A percentile compares a stretch with the other conserved stretches of the same genome.
Conservation (phyloP, 225 moss, liverwort and hornwort genomes). For the Polytrichum commune region DNA sequence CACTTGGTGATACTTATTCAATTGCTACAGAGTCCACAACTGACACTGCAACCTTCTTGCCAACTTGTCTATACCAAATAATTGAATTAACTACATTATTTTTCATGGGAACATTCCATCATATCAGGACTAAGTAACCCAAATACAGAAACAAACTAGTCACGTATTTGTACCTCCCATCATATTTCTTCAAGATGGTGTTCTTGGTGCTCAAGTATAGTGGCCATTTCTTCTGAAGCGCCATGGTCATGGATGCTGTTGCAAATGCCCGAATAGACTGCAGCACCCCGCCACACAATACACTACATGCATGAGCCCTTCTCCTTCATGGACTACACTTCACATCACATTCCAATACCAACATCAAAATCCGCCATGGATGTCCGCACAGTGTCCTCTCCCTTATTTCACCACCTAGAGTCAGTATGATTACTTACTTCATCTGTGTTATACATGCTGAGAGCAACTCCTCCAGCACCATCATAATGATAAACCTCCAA, state of each 20-base stretch:
- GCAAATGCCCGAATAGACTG: constrained; percentile 82
- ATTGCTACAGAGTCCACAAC: no score
- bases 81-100: no score
- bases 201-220: constrained; percentile 90
- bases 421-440: constrained; percentile 42
- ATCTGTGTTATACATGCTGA: constrained; percentile 92
- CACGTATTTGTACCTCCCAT: constrained; percentile 53
- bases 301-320: no score
- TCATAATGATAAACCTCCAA: constrained; percentile 77
- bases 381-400: not conserved
- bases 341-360: no score
- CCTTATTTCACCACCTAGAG: no score
- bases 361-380: not conserved
- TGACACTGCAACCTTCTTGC: no score
- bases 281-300: not conserved
- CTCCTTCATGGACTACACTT: no score
- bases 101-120: no score
- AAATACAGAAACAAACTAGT: not conserved
- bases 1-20: no score
- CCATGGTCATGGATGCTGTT: constrained; percentile 74
- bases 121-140: no score
- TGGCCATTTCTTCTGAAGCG: constrained; percentile 75
- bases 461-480: constrained; percentile 78
- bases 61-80: no score
- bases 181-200: constrained; percentile 91